These are phyloP conservation scores for Aspergillus sp. DNA, from an alignment of 2,329 filamentous ascomycete genomes.

Conservation along the genomic window DNA sequence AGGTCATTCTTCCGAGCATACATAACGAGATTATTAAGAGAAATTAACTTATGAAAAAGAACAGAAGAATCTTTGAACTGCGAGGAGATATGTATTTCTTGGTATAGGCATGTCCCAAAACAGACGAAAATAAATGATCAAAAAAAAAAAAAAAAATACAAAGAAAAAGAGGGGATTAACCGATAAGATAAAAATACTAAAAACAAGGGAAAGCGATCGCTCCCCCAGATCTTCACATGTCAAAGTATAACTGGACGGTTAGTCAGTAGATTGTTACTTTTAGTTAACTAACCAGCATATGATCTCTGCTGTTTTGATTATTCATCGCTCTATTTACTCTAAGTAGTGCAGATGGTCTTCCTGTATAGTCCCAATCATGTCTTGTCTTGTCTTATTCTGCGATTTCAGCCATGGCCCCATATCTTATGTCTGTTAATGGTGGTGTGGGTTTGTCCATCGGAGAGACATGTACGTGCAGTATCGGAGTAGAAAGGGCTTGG, in stretches of 20 bases:
- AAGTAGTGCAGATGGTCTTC: too few relatives aligned
- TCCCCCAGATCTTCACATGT: slow-evolving; percentile 12
- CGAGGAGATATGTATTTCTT: background rate
- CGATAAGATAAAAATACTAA: background rate
- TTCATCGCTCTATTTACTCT: background rate
- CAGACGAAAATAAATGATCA: background rate
- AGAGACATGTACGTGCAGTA: background rate
- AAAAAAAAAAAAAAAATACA: background rate
- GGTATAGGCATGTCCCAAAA: background rate
- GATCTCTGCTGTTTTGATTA: background rate
- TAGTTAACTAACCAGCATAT: slow-evolving; percentile 3
- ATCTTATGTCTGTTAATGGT: background rate
- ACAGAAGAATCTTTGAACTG: background rate
- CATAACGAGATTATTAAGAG: background rate
- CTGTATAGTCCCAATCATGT: too few relatives aligned
- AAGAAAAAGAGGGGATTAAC: background rate
- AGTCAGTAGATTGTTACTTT: background rate
- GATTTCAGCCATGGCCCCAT: too few relatives aligned
- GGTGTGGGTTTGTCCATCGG: background rate
- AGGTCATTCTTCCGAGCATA: slow-evolving; percentile 9
- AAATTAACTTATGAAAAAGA: background rate
- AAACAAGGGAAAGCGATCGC: background rate
- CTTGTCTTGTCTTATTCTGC: too few relatives aligned
- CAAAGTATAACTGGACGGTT: background rate
- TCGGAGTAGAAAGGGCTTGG: background rate